Evolutionary conservation across 805 yeast species (phyloP).

Genomic region (Ogataea saltuana): DNA sequence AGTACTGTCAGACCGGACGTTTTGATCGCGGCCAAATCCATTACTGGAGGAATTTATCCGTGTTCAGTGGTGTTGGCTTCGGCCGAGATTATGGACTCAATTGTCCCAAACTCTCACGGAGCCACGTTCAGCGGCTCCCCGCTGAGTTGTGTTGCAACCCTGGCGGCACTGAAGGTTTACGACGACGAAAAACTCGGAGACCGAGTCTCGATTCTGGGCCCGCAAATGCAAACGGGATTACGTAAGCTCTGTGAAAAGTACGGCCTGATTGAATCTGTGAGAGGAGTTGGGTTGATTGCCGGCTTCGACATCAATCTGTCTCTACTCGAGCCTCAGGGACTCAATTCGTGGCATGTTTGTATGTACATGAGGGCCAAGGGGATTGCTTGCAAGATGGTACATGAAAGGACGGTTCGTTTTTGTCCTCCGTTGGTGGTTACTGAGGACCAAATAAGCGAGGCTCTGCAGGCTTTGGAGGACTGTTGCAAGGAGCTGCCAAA

Average conservation of each 20-base stretch:
- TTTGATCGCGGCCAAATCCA: conserved; percentile 31
- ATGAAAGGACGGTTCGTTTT: conserved; percentile 23
- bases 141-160: conserved; percentile 28
- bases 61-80: conserved; percentile 26
- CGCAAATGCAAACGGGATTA: conserved; percentile 24
- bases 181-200: conserved; percentile 29
- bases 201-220: conserved; percentile 22
- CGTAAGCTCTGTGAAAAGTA: conserved; percentile 15
- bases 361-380: conserved; percentile 32
- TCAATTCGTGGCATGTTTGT: conserved; percentile 29
- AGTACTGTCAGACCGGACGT: conserved; percentile 30
- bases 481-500: conserved; percentile 20
- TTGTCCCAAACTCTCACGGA: conserved; percentile 32
- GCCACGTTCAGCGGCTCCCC: conserved; percentile 35
- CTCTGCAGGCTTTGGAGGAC: conserved; percentile 19
- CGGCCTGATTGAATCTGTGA: conserved; percentile 24
- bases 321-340: conserved; percentile 14
- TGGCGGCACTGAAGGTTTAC: conserved; percentile 31
- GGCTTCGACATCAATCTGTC: conserved; percentile 26
- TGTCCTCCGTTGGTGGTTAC: conserved; percentile 28
- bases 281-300: conserved; percentile 30
- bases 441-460: conserved; percentile 21
- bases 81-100: conserved; percentile 28
- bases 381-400: conserved; percentile 30
- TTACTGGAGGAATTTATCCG: conserved; percentile 34